A percentile compares a stretch with the other conserved stretches of the same genome.
phyloP scores from a whole-genome alignment of 805 yeast species.

The Candida yuanshanica region DNA sequence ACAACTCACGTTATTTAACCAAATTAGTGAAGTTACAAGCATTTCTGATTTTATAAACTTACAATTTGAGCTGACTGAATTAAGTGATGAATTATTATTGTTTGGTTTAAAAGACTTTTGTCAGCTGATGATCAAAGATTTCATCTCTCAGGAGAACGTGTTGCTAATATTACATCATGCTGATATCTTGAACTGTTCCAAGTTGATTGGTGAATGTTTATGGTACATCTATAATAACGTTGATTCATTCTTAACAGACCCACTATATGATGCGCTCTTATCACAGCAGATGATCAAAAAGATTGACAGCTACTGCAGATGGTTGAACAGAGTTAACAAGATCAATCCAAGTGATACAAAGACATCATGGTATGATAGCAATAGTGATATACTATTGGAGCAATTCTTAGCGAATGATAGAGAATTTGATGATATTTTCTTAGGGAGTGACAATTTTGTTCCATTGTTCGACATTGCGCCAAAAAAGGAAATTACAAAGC shows the following conservation, averaged over 20 bases:
- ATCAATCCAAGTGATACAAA: constrained; percentile 7
- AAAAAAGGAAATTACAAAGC: constrained; percentile 12
- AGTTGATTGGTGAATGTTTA: constrained; percentile 54
- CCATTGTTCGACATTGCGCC: constrained; percentile 29
- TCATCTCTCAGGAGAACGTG: constrained; percentile 56
- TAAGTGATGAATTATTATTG: constrained; percentile 59
- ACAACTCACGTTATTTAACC: constrained; percentile 34
- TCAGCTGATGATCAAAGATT: constrained; percentile 54
- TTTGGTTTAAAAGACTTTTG: constrained; percentile 54
- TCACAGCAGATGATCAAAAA: constrained; percentile 14
- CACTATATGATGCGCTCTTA: constrained; percentile 17
- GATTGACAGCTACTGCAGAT: constrained; percentile 30
- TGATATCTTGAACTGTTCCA: constrained; percentile 41
- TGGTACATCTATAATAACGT: constrained; percentile 66
- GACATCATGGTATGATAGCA: constrained; percentile 27
- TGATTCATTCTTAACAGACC: constrained; percentile 47
- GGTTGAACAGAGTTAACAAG: constrained; percentile 27
- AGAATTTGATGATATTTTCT: constrained; percentile 36
- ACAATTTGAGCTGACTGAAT: constrained; percentile 52
- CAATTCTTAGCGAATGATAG: constrained; percentile 31
- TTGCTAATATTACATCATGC: constrained; percentile 51
- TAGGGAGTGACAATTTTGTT: constrained; percentile 31
- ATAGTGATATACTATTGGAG: constrained; percentile 24
- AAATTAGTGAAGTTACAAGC: constrained; percentile 21
- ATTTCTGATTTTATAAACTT: constrained; percentile 41